These are phyloP conservation scores for Fusarium euwallaceae DNA, from an alignment of 2,329 filamentous ascomycete species.

Conservation along the genomic window DNA sequence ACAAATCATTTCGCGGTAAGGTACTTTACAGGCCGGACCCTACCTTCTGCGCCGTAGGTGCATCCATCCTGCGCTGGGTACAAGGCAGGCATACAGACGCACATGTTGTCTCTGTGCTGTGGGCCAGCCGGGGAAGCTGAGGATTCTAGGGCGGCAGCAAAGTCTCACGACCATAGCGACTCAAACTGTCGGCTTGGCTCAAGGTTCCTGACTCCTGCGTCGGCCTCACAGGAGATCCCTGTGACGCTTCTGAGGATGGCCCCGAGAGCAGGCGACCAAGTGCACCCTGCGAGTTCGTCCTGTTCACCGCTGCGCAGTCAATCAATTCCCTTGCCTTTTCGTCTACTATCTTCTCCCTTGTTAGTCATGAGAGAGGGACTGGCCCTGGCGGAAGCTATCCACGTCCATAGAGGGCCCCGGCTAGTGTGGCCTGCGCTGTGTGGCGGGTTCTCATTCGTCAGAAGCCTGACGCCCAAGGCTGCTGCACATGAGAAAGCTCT, in stretches of 20 bases:
- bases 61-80: conserved; percentile 9
- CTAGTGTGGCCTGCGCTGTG: conserved; percentile 43
- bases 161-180: background rate
- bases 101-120: conserved; percentile 10
- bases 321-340: conserved; percentile 19
- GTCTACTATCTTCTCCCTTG: conserved; percentile 9
- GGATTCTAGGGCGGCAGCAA: conserved; percentile 12
- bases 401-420: conserved; percentile 18
- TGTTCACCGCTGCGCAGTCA: conserved; percentile 26
- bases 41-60: background rate
- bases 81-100: conserved; percentile 12
- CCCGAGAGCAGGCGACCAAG: background rate
- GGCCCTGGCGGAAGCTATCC: conserved; percentile 32
- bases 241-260: background rate
- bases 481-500: background rate
- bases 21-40: conserved; percentile 9
- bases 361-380: conserved; percentile 15
- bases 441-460: conserved; percentile 45
- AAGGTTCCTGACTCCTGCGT: conserved; percentile 4
- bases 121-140: conserved; percentile 12
- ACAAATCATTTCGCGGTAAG: conserved; percentile 23
- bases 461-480: conserved; percentile 24
- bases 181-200: conserved; percentile 18
- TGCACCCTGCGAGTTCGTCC: conserved; percentile 23
- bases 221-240: conserved; percentile 5